Conservation (phyloP, 768 basidiomycete genomes). For the Agrocybe chaxingu region DNA sequence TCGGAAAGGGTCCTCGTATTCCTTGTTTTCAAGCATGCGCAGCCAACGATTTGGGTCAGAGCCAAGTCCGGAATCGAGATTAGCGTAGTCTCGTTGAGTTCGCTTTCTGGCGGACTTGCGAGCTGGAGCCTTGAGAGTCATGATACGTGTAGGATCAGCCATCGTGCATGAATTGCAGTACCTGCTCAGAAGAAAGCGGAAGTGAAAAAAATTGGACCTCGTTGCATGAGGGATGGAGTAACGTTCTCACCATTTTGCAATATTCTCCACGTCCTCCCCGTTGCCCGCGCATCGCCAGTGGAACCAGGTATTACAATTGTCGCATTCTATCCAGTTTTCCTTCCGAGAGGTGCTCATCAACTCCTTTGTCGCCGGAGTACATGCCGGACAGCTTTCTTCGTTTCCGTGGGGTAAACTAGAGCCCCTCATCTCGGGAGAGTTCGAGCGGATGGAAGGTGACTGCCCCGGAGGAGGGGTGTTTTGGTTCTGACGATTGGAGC, state of each 20-base stretch:
- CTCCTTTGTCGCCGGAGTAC: constrained; percentile 21
- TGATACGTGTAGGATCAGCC: constrained; percentile 55
- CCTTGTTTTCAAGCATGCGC: constrained; percentile 65
- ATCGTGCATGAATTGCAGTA: constrained; percentile 65
- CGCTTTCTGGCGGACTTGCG: constrained; percentile 81
- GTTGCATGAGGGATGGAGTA: neutral
- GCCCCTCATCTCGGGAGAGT: constrained; percentile 4
- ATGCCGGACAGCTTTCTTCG: constrained; percentile 23
- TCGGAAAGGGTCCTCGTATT: constrained; percentile 61
- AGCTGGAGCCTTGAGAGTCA: constrained; percentile 74
- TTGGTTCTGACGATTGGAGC: constrained; percentile 10
- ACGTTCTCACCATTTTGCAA: constrained; percentile 74
- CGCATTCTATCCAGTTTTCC: constrained; percentile 82
- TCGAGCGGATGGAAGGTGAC: neutral
- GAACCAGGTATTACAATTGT: constrained; percentile 78
- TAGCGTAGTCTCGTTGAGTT: constrained; percentile 75
- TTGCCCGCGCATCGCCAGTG: constrained; percentile 81
- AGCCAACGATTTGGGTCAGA: constrained; percentile 68
- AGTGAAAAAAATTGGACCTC: constrained; percentile 3
- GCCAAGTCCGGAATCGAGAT: constrained; percentile 56
- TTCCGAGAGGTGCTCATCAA: constrained; percentile 40
- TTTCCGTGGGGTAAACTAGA: constrained; percentile 7
- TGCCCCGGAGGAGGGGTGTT: constrained; percentile 6
- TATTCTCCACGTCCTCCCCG: constrained; percentile 56
- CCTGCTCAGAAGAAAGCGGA: constrained; percentile 35